Conservation (phyloP, 1,139 yeast genomes). For the Pichia sp. region DNA sequence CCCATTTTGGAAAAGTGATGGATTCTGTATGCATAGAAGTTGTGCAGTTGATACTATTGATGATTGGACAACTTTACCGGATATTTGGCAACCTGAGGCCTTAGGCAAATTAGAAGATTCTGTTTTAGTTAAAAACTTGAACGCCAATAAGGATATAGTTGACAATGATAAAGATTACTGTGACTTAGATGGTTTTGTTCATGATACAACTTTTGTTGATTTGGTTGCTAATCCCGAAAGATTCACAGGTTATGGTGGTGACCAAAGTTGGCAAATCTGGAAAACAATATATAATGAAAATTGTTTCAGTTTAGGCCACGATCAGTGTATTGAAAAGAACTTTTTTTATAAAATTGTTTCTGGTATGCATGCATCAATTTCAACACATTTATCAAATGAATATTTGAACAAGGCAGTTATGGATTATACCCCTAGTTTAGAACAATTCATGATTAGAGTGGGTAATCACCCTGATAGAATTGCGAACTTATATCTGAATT, state of each 20-base stretch:
- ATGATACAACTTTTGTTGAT: slow-evolving; percentile 72
- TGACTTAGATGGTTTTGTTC: slow-evolving; percentile 34
- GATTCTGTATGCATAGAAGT: slow-evolving; percentile 83
- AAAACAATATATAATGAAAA: slow-evolving; percentile 85
- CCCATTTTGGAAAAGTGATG: slow-evolving; percentile 78
- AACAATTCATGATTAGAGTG: slow-evolving; percentile 80
- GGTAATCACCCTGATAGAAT: slow-evolving; percentile 86
- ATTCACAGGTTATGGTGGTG: slow-evolving; percentile 93
- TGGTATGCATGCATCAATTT: slow-evolving; percentile 95
- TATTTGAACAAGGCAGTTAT: slow-evolving; percentile 68
- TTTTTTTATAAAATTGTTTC: slow-evolving; percentile 80
- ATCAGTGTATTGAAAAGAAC: slow-evolving; percentile 69
- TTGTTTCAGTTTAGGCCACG: slow-evolving; percentile 58
- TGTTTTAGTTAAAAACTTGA: slow-evolving; percentile 21
- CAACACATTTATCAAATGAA: slow-evolving; percentile 87
- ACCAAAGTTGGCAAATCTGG: slow-evolving; percentile 91
- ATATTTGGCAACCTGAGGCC: slow-evolving; percentile 65
- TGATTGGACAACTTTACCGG: slow-evolving; percentile 63
- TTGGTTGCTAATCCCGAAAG: slow-evolving; percentile 88
- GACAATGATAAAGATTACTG: slow-evolving; percentile 35
- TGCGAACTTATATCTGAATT: slow-evolving; percentile 85
- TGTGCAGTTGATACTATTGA: slow-evolving; percentile 79
- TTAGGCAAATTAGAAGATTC: slow-evolving; percentile 53
- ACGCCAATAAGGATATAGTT: slow-evolving; percentile 20
- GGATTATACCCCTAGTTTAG: slow-evolving; percentile 76